Conservation (phyloP, 306 rosid genomes). For the Cucumis melo region DNA sequence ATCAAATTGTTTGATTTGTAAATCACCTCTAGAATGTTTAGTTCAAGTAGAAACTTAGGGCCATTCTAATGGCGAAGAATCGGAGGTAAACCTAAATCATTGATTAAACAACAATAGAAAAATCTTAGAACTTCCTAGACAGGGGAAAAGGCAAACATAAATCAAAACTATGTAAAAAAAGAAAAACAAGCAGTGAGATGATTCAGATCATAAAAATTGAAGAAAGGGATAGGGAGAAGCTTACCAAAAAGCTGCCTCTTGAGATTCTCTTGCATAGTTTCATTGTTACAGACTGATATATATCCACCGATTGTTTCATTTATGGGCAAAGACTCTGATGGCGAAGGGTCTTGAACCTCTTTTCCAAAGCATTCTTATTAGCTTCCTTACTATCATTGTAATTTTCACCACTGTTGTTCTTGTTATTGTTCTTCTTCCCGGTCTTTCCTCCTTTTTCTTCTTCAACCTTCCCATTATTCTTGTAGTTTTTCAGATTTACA, state of each 20-base stretch:
- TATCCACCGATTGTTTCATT: conserved; percentile 83
- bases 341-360: conserved; percentile 75
- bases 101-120: not conserved
- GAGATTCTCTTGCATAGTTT: conserved; percentile 92
- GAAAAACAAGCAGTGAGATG: not conserved
- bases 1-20: not conserved
- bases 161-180: not conserved
- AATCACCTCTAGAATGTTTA: conserved; percentile 72
- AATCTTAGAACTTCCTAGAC: not conserved
- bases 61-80: conserved; percentile 94
- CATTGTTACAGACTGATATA: conserved; percentile 91
- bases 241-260: conserved; percentile 78
- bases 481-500: conserved; percentile 35
- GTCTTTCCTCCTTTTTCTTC: conserved; percentile 35
- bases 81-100: conserved; percentile 67
- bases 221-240: not conserved
- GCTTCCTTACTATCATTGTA: conserved; percentile 33
- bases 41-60: conserved; percentile 89
- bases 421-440: conserved; percentile 8
- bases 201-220: not conserved
- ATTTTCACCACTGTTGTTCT: conserved; percentile 18
- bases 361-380: conserved; percentile 34
- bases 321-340: conserved; percentile 68
- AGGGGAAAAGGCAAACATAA: not conserved
- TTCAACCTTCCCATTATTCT: conserved; percentile 27